phyloP scores from a whole-genome alignment of 106 monocot genomes.

The Xerophyta viscosa region DNA sequence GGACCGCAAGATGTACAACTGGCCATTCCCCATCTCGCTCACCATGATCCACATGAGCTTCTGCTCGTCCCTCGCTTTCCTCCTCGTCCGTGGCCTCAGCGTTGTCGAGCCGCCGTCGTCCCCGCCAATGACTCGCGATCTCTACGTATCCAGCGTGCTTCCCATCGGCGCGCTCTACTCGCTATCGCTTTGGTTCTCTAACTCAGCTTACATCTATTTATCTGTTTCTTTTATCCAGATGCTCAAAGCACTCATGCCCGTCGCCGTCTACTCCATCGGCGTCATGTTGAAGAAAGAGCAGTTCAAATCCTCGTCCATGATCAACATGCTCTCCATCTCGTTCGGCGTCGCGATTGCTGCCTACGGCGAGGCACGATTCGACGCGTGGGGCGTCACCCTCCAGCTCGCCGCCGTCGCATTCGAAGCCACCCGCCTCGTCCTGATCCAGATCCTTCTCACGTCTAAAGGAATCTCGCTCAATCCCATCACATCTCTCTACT shows the following conservation, averaged over 20 bases:
- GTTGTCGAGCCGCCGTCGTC: slow-evolving; percentile 32
- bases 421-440: slow-evolving; percentile 44
- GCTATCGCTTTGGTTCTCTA: slow-evolving; percentile 48
- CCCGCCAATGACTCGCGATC: slow-evolving; percentile 33
- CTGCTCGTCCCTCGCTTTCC: slow-evolving; percentile 46
- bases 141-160: slow-evolving; percentile 32
- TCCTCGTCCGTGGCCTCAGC: slow-evolving; percentile 39
- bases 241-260: slow-evolving; percentile 48
- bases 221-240: slow-evolving; percentile 42
- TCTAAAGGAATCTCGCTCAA: slow-evolving; percentile 60
- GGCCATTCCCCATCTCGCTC: slow-evolving; percentile 61
- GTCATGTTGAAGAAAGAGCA: slow-evolving; percentile 38
- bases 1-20: slow-evolving; percentile 50
- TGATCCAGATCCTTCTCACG: slow-evolving; percentile 43
- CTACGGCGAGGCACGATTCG: slow-evolving; percentile 41
- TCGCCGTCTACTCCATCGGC: slow-evolving; percentile 41
- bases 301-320: slow-evolving; percentile 25
- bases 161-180: slow-evolving; percentile 42
- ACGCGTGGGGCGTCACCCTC: slow-evolving; percentile 23
- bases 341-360: slow-evolving; percentile 46
- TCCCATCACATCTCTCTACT: slow-evolving; percentile 64
- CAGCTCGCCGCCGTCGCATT: slow-evolving; percentile 43
- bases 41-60: slow-evolving; percentile 66
- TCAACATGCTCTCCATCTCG: slow-evolving; percentile 47
- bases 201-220: slow-evolving; percentile 43